Percentiles rank a stretch among this genome's conserved stretches.
These are phyloP conservation scores for Brassica balearica DNA, from an alignment of 441 rosid species.

Conservation along the genomic window DNA sequence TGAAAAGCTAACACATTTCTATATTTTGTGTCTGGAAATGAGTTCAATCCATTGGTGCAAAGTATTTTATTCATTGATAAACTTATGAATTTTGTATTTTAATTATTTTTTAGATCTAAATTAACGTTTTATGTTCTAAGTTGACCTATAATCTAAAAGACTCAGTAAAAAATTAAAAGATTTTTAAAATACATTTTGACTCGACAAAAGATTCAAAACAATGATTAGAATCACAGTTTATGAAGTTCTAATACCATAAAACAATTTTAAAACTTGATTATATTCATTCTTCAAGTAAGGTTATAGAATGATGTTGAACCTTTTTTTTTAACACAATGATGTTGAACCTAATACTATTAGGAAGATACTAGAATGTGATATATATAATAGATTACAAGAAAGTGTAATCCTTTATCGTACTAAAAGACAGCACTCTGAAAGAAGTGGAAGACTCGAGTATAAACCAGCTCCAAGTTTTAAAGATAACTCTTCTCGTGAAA, in stretches of 20 bases:
- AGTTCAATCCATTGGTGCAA: too few relatives aligned
- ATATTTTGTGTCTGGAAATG: too few relatives aligned
- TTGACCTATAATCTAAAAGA: background rate
- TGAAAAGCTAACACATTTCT: too few relatives aligned
- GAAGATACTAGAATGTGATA: background rate
- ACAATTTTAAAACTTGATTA: background rate
- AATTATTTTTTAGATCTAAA: too few relatives aligned
- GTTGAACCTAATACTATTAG: background rate
- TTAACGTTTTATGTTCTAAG: too few relatives aligned
- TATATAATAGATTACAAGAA: background rate
- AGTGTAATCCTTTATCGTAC: background rate
- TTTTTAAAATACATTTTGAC: background rate
- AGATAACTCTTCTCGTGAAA: slow-evolving; percentile 20
- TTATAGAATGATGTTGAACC: background rate
- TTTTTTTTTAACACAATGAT: too few relatives aligned
- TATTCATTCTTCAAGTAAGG: background rate
- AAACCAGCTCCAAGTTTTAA: background rate
- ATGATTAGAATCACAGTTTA: background rate
- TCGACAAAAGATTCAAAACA: background rate
- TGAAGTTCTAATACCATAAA: background rate
- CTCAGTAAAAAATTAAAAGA: background rate
- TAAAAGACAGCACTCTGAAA: background rate
- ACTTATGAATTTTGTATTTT: too few relatives aligned
- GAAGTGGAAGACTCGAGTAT: background rate
- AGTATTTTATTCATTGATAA: too few relatives aligned